Evolutionary conservation across 2,329 filamentous ascomycete species (phyloP), one percentile per base, ranked within the genome.

Genomic region (Ceratocystis cacaofunesta): DNA sequence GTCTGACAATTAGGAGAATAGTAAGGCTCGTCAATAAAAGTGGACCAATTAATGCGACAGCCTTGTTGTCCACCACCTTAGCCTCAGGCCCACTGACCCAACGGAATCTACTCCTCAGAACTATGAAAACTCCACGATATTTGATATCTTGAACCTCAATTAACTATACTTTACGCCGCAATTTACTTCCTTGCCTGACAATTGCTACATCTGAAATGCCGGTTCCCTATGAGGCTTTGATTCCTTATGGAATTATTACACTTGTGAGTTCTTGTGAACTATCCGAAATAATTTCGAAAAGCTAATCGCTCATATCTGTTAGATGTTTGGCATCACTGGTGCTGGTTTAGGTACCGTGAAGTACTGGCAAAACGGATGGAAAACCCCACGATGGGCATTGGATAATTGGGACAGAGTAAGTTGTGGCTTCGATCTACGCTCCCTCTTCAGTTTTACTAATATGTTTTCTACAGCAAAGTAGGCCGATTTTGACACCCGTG

Each of bases 301-400:
- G 68, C 72, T 76, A 65, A 75, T 65, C 60, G 22, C 46, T 62
- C 69, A 64, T 25, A 17, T 15, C 19, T n/a, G 5, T 6, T 71
- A 86, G 84, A 86, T 86, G 84, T 86, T 86, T 69, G 82, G 82
- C 68, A 75, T 80, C 67, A 79, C 82, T 61, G 84, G 84, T 68
- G 79, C 80, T 62, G 83, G 83, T 30, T 71, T 86, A 69, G 80
- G 80, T 48, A 79, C 79, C 69, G 75, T 86, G 70, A 81, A 78
- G 72, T 78, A 79, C 70, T 78, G 78, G 76, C 78, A 81, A 69
- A 85, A 85, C 73, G 83, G 83, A 68, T 80, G 82, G 71, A 85
- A 85, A 76, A 78, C 80, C 70, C 77, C 79, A 65, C 80, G 84
- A 69, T 83, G 82, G 72, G 82, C 80, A 6, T 68, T 86, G 66